A percentile compares a stretch with the other conserved stretches of the same genome.
phyloP scores from a whole-genome alignment of 2,329 filamentous ascomycete genomes.

The Calonectria ilicicola region DNA sequence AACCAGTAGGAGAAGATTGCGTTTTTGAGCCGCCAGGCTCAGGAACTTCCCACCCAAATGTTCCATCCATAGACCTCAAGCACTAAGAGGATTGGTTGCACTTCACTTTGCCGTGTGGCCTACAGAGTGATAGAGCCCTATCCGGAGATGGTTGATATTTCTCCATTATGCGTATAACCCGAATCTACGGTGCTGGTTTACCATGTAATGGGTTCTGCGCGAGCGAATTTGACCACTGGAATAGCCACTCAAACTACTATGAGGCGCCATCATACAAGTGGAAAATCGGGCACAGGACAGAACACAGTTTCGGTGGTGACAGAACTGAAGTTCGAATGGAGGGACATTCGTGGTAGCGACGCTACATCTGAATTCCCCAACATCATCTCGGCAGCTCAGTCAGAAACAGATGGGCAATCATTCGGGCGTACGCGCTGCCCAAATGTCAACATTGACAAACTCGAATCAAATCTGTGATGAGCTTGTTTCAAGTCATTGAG shows the following conservation, averaged over 20 bases:
- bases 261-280: not conserved
- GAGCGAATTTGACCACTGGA: not conserved
- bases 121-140: not conserved
- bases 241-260: not conserved
- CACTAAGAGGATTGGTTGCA: too few relatives aligned
- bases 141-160: not conserved
- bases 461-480: not conserved
- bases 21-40: too few relatives aligned
- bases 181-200: not conserved
- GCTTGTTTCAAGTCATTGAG: not conserved
- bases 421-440: not conserved
- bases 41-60: too few relatives aligned
- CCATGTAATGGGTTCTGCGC: not conserved
- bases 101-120: not conserved
- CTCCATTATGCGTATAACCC: not conserved
- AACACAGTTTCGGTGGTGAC: not conserved
- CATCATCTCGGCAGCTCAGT: not conserved
- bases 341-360: not conserved
- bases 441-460: not conserved
- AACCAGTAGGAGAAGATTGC: too few relatives aligned
- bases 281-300: not conserved
- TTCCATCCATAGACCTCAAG: not conserved
- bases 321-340: not conserved
- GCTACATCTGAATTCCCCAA: not conserved
- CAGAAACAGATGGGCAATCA: not conserved